These are phyloP conservation scores for Fusarium foetens DNA, from an alignment of 2,329 filamentous ascomycete species.

Conservation along the genomic window DNA sequence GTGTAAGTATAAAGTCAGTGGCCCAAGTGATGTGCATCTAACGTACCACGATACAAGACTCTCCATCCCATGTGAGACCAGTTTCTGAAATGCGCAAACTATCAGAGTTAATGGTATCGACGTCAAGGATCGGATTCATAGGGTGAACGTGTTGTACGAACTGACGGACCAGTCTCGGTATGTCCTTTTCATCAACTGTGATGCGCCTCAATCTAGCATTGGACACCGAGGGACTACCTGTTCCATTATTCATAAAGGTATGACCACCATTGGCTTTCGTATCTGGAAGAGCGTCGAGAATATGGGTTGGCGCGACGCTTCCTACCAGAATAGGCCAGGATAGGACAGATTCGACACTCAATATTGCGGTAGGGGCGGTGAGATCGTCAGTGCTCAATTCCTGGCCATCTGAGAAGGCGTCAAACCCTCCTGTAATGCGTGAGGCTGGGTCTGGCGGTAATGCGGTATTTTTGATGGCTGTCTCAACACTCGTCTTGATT, in stretches of 20 bases:
- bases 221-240: neutral
- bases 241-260: neutral
- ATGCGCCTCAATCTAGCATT: accelerated
- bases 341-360: neutral
- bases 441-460: neutral
- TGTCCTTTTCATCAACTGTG: neutral
- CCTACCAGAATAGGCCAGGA: neutral
- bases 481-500: neutral
- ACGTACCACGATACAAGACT: neutral
- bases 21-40: too few relatives aligned
- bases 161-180: accelerated
- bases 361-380: neutral
- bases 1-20: too few relatives aligned
- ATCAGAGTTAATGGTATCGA: neutral
- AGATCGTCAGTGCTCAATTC: neutral
- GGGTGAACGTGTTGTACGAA: neutral
- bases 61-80: neutral
- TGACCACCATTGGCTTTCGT: neutral
- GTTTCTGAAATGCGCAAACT: neutral
- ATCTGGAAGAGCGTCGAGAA: neutral
- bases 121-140: neutral
- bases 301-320: neutral
- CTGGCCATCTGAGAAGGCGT: neutral
- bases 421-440: neutral
- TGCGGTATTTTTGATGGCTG: neutral